Base-by-base conservation (phyloP, 2,329 filamentous ascomycete genomes). In the Calonectria henricotiae region DNA sequence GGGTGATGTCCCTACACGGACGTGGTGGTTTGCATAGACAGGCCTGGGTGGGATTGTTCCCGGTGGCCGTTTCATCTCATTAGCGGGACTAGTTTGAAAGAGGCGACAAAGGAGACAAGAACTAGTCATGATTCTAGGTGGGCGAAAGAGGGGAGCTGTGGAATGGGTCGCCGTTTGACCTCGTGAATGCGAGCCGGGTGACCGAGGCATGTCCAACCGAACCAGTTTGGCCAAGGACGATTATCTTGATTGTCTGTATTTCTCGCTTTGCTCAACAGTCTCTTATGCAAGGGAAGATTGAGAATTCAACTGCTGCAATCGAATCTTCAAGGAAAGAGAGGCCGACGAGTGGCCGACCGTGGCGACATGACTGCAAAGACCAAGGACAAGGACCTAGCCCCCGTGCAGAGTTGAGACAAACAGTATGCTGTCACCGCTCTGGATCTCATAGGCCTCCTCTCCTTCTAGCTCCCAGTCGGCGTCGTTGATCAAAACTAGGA, bases 381-480 rank as follows among this genome's bases (percentile, higher is more conserved):
- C 51, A 25, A 23, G 32, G 58, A 60, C 63, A 58, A 61, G 27
- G 51, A 62, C 58, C 72, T 89, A 98, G 71, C 96, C 96, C 68
- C 96, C 96, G 82, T 99, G 96, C 71, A 99, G 86, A 20, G 96
- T 99, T 71, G 95, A 98, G 72, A 99, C 95, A 84, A 99, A 99
- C 74, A 98, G 87, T 76, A 99, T 93, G 80, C 93, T 96, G 85
- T 99, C 96, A 69, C 91, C 89, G 71, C 86, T 83, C 83, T 96
- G 91, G 68, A 99, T 84, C 83, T 95, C 92, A 80, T 98, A 98
- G 74, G 91, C 89, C 80, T 96, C 95, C 83, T 98, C 96, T 20
- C 95, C 96, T 83, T 98, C 96, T 13, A 99, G 89, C 82, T 98
- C 96, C 96, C 96, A 99, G 82, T 99, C 96, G 30, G 95, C 94